Evolutionary conservation across 495 filamentous ascomycete genomes (phyloP).

Genomic region (Xylaria grammica): DNA sequence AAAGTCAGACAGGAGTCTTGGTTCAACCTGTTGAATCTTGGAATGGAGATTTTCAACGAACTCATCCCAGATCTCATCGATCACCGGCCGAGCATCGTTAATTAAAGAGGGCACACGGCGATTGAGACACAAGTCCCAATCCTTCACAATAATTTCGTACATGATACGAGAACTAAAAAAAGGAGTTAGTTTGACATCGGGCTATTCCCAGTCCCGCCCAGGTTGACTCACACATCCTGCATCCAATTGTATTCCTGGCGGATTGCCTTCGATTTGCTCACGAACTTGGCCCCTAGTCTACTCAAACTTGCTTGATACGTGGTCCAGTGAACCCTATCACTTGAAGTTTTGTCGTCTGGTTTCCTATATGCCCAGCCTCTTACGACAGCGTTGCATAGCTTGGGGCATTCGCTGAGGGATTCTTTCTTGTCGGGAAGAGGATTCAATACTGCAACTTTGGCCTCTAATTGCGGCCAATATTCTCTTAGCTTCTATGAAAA

Average conservation of each 20-base stretch:
- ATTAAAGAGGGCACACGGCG: conserved; percentile 15
- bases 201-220: neutral
- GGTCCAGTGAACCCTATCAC: conserved; percentile 11
- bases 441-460: neutral
- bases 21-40: neutral
- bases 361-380: conserved; percentile 25
- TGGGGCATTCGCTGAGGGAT: conserved; percentile 7
- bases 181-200: neutral
- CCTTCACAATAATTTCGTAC: conserved; percentile 4
- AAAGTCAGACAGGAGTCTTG: conserved; percentile 2
- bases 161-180: neutral
- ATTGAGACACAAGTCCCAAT: conserved; percentile 13
- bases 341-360: conserved; percentile 8
- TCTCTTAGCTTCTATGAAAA: neutral
- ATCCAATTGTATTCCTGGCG: conserved; percentile 25
- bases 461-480: neutral
- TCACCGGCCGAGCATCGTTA: neutral
- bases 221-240: conserved; percentile 17
- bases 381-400: neutral
- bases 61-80: conserved; percentile 18
- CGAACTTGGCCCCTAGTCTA: conserved; percentile 22
- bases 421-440: conserved; percentile 5
- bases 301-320: conserved; percentile 28
- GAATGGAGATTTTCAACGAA: neutral
- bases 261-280: conserved; percentile 4